A percentile compares a stretch with the other conserved stretches of the same genome.
Conservation (phyloP, 2,329 filamentous ascomycete genomes). For the Arthroderma sp. region DNA sequence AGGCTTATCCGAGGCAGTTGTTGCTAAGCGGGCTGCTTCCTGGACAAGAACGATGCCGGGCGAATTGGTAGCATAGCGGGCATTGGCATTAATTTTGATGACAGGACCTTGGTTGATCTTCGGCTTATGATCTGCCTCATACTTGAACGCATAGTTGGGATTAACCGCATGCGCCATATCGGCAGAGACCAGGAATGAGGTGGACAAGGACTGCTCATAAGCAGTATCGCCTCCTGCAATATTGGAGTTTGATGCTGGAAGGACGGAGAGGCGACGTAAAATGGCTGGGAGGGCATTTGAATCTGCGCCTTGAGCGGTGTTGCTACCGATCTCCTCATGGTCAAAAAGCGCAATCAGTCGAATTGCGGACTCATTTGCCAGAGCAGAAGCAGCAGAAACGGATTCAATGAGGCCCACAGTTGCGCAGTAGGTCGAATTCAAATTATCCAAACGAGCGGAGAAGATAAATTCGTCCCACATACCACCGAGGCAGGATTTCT, state of each 20-base stretch:
- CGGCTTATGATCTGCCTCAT: constrained; percentile 79
- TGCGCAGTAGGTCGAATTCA: constrained; percentile 92
- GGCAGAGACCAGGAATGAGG: constrained; percentile 86
- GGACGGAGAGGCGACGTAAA: constrained; percentile 69
- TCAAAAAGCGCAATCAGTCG: constrained; percentile 92
- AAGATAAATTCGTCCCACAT: constrained; percentile 91
- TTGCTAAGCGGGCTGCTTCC: constrained; percentile 54
- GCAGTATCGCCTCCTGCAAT: constrained; percentile 56
- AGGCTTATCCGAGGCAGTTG: constrained; percentile 39
- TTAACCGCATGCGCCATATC: constrained; percentile 97
- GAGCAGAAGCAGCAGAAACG: constrained; percentile 46
- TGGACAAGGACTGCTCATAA: constrained; percentile 82
- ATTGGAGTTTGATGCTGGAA: constrained; percentile 46
- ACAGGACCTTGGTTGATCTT: constrained; percentile 95
- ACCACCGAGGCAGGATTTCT: constrained; percentile 78
- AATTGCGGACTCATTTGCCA: constrained; percentile 67
- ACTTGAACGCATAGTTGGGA: constrained; percentile 86
- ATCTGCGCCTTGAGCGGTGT: constrained; percentile 82
- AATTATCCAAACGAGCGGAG: constrained; percentile 87
- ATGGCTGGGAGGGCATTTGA: constrained; percentile 83
- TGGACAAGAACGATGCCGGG: constrained; percentile 88
- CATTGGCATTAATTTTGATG: constrained; percentile 97
- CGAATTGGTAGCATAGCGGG: constrained; percentile 90
- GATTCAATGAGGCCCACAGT: constrained; percentile 76
- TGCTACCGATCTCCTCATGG: constrained; percentile 92